Conservation (phyloP, 1,284 basidiomycete genomes). For the Kwoniella shivajii region DNA sequence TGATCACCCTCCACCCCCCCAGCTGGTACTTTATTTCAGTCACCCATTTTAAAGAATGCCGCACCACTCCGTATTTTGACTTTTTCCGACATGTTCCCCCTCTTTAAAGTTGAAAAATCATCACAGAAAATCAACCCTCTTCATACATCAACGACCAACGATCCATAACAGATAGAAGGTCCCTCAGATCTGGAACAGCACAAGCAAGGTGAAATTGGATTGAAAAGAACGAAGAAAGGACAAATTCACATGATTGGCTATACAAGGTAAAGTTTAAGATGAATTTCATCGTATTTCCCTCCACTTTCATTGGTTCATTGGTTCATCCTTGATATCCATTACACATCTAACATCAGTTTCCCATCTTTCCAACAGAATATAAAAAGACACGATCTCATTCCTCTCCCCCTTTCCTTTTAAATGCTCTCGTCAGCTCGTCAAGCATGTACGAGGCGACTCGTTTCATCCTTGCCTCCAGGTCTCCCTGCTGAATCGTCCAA, state of each 20-base stretch:
- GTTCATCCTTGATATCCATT: no score
- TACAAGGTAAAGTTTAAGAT: neutral
- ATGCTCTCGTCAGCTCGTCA: constrained; percentile 35
- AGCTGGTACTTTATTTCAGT: no score
- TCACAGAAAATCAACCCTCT: neutral
- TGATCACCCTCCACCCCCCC: no score
- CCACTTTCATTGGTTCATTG: constrained; percentile 10
- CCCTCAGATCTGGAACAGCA: no score
- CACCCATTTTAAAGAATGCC: no score
- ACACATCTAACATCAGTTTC: neutral
- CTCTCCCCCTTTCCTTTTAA: neutral
- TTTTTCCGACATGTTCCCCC: constrained; percentile 15
- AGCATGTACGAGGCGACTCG: constrained; percentile 19
- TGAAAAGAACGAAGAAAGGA: no score
- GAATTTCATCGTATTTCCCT: neutral
- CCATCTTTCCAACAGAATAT: neutral
- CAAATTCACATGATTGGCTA: constrained; percentile 1
- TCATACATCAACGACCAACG: no score
- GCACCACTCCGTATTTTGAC: no score
- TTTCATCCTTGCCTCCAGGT: constrained; percentile 14
- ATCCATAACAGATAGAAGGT: no score
- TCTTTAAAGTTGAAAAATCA: neutral
- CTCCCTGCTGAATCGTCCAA: constrained; percentile 39
- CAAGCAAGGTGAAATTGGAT: no score
- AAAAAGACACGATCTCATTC: neutral